Evolutionary conservation across 2,329 filamentous ascomycete genomes (phyloP).

Genomic region (Trichoderma sp.): DNA sequence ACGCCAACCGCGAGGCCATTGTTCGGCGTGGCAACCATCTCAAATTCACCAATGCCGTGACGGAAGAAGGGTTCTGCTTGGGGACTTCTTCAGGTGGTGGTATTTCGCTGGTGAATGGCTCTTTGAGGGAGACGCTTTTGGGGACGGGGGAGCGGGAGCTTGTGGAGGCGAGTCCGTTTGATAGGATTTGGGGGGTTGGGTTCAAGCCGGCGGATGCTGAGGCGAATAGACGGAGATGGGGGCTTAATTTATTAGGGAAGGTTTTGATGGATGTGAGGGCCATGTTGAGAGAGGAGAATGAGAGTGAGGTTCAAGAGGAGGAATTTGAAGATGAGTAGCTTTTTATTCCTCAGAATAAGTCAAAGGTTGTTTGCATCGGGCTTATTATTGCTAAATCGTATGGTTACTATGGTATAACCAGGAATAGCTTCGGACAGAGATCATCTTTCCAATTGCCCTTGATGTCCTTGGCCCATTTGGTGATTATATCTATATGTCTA

Average conservation of each 20-base stretch:
- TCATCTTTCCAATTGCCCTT: background rate
- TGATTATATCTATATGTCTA: slow-evolving; percentile 28
- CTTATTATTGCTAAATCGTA: background rate
- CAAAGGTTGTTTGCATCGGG: background rate
- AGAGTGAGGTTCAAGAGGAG: slow-evolving; percentile 37
- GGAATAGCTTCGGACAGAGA: background rate
- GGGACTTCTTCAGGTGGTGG: slow-evolving; percentile 26
- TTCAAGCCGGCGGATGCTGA: slow-evolving; percentile 55
- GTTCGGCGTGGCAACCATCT: slow-evolving; percentile 59
- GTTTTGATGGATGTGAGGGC: slow-evolving; percentile 61
- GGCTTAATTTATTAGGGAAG: slow-evolving; percentile 64
- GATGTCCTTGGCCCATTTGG: slow-evolving; percentile 1
- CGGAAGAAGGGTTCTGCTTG: slow-evolving; percentile 34
- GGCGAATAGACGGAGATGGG: slow-evolving; percentile 55
- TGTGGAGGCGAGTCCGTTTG: slow-evolving; percentile 62
- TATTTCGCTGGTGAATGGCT: slow-evolving; percentile 36
- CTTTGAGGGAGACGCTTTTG: slow-evolving; percentile 53
- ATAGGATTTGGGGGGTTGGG: slow-evolving; percentile 68
- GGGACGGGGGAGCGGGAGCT: slow-evolving; percentile 61
- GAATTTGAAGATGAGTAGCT: background rate
- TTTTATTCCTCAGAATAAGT: background rate
- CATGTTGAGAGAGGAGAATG: slow-evolving; percentile 43
- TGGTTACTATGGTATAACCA: background rate
- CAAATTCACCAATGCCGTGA: slow-evolving; percentile 57
- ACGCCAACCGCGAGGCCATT: slow-evolving; percentile 51